These are phyloP conservation scores for Penicillium lagena DNA, from an alignment of 495 filamentous ascomycete species.

Conservation along the genomic window DNA sequence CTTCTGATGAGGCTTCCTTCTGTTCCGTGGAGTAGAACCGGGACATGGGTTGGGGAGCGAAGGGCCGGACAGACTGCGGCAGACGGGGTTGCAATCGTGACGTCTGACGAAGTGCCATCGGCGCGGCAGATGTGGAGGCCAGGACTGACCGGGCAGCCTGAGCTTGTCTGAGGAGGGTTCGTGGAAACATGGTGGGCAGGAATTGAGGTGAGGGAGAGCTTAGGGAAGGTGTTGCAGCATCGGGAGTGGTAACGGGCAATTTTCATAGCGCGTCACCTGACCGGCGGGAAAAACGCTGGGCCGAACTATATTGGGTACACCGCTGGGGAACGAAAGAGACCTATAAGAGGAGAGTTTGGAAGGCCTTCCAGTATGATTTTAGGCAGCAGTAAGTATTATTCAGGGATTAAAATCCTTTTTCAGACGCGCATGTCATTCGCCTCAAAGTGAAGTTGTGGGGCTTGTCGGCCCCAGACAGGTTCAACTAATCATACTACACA, in stretches of 20 bases:
- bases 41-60: slow-evolving; percentile 19
- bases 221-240: slow-evolving; percentile 2
- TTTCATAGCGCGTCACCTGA: slow-evolving; percentile 21
- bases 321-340: too few relatives aligned
- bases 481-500: too few relatives aligned
- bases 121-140: slow-evolving; percentile 23
- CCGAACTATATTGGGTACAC: slow-evolving; percentile 5
- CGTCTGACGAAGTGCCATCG: slow-evolving; percentile 30
- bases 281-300: slow-evolving; percentile 16
- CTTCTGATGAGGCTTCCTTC: slow-evolving; percentile 10
- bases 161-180: slow-evolving; percentile 37
- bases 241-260: slow-evolving; percentile 13
- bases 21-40: slow-evolving; percentile 41
- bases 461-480: too few relatives aligned
- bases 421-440: too few relatives aligned
- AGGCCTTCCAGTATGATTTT: too few relatives aligned
- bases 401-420: too few relatives aligned
- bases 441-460: too few relatives aligned
- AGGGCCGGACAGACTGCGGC: slow-evolving; percentile 17
- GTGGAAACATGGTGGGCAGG: slow-evolving; percentile 36
- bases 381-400: too few relatives aligned
- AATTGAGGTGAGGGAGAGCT: slow-evolving; percentile 4
- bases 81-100: slow-evolving; percentile 33
- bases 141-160: slow-evolving; percentile 35
- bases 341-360: too few relatives aligned